Evolutionary conservation across 768 basidiomycete species (phyloP), one percentile per base, ranked within the genome.

Genomic region (Nidularia sp.): DNA sequence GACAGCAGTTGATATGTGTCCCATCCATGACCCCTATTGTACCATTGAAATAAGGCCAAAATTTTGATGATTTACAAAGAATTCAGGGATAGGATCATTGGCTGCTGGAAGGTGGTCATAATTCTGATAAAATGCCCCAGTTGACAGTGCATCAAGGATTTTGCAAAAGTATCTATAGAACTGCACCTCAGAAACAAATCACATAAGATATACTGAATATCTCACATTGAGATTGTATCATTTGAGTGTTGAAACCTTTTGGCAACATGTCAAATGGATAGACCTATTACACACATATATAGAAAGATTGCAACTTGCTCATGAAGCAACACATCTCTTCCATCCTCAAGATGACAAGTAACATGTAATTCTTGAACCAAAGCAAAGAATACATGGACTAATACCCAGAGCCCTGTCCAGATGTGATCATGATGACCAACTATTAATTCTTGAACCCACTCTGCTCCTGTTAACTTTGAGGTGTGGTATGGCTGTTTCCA

Each of bases 11-110:
- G 32, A 65, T 65, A 54, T 66, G 64, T 10, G 54, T 64, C 2
- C 68, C 63, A 59, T 71, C 64, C 5, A 70, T 60, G 4, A 66
- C 64, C n/a, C 68, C 67, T 36, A 72, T 52, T 7, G 56, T 59
- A 44, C 63, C 55, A 6, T 57, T 52, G 52, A 72, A 67, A 47
- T 58, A 72, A 1, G 67, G 70, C 48, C 50, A 71, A 32, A 64
- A 61, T 48, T 69, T 69, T 0, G 57, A 53, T 51, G 66, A 63
- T 6, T 36, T 39, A 8, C 15, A 33, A 69, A 66, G 9, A 57
- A 29, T 5, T 48, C 33, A 35, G 58, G 57, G 9, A 48, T 51
- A 10, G 52, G 57, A 47, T 59, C 58, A 54, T 57, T 43, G 6
- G 52, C 46, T 18, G 49, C 29, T 18, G 62, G 63, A 29, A 63